Base-by-base conservation (phyloP, 495 filamentous ascomycete species). In the Annulohypoxylon stygium region DNA sequence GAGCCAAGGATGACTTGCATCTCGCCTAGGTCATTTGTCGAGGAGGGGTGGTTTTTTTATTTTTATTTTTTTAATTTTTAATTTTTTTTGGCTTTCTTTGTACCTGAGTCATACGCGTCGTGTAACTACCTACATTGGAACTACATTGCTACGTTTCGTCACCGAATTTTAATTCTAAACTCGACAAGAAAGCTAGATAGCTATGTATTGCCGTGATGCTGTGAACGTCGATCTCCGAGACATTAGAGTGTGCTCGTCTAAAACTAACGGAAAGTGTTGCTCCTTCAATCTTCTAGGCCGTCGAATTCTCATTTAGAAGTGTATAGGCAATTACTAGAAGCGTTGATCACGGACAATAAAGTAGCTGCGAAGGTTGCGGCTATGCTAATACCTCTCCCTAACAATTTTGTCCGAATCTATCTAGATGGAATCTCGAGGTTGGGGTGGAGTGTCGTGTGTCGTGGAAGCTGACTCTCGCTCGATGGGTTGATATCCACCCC, bases 391-490 rank as follows among this genome's bases (percentile, higher is more conserved):
- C 50, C 64, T 61, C 62, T 71, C 48, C 73, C 53, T 25, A 74
- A 86, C 48, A 81, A 79, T 73, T 82, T 82, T 68, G 78, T 83
- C 4, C 75, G 78, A 6, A 80, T 75, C 8, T 76, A 75, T 39
- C 71, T 70, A 33, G 79, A 82, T 63, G 83, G 84, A 70, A 74
- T 78, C 14, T 47, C 83, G 41, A 68, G 74, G 12, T 72, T 83
- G 30, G 83, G 45, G 61, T 82, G 76, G 41, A 77, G 81, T 82
- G 79, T 69, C 77, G 84, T 39, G 84, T 39, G 77, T 82, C 71
- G 80, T 85, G 78, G 82, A 86, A 78, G 84, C 83, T 73, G 81
- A 82, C 20, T 81, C 63, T 47, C 20, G 20, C 39, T 57, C n/a
- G 30, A 14, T 37, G 65, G 36, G 45, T 48, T 39, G 45, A 41